Percentiles rank a stretch among this genome's conserved stretches.
phyloP scores from a whole-genome alignment of 1,284 basidiomycete genomes.

The Sanghuangporus weigelae region DNA sequence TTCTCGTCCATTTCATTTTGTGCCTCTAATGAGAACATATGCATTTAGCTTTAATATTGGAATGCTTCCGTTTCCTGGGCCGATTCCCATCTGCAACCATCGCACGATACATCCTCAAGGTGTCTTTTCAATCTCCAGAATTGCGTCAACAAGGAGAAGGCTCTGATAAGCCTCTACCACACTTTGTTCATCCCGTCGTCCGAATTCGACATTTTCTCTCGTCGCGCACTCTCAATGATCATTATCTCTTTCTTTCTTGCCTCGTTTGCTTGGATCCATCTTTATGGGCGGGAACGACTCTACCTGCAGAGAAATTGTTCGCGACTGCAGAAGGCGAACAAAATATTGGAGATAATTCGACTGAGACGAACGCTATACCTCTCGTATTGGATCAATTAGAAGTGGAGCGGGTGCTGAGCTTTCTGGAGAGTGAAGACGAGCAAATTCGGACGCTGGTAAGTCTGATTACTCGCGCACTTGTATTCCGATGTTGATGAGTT shows the following conservation, averaged over 20 bases:
- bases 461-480: constrained; percentile 1
- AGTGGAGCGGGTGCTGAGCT: constrained; percentile 61
- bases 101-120: constrained; percentile 25
- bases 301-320: background rate
- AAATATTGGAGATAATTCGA: background rate
- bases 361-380: constrained; percentile 32
- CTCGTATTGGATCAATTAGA: constrained; percentile 59
- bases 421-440: constrained; percentile 54
- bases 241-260: constrained; percentile 61
- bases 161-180: constrained; percentile 16
- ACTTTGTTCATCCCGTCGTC: constrained; percentile 34
- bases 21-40: background rate
- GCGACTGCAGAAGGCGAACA: background rate
- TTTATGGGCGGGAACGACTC: constrained; percentile 54
- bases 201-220: constrained; percentile 51
- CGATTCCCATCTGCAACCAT: constrained; percentile 26
- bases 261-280: constrained; percentile 49
- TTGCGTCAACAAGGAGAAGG: background rate
- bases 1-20: background rate
- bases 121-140: background rate
- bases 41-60: constrained; percentile 37
- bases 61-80: constrained; percentile 45
- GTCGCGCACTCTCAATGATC: constrained; percentile 51
- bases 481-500: background rate
- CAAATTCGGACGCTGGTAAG: constrained; percentile 55